Evolutionary conservation across 1,284 basidiomycete species (phyloP).

Genomic region (Rhodotorula glutinis): DNA sequence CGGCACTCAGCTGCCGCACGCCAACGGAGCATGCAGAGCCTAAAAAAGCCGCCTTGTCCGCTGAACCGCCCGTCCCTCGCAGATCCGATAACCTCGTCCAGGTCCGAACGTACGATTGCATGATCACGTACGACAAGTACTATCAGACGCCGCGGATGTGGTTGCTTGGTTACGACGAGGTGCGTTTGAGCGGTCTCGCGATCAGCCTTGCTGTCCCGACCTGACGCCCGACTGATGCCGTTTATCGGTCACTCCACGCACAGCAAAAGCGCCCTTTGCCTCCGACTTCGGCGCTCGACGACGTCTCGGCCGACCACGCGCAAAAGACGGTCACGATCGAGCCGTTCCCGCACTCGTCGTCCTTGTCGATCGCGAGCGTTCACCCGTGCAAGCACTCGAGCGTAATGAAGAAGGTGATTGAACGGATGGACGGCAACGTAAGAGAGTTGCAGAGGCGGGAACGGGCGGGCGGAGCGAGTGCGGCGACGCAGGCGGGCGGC

Average conservation of each 20-base stretch:
- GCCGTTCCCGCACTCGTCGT: conserved; percentile 77
- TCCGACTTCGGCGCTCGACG: conserved; percentile 91
- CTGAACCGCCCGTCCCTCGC: background rate
- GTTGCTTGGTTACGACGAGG: conserved; percentile 93
- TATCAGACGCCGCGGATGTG: conserved; percentile 95
- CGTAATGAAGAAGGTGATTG: conserved; percentile 99
- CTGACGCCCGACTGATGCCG: background rate
- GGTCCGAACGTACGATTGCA: conserved; percentile 97
- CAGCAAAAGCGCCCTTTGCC: conserved; percentile 82
- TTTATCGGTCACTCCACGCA: too few relatives aligned
- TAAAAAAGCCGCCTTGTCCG: background rate
- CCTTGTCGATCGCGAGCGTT: conserved; percentile 76
- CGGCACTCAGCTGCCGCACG: too few relatives aligned
- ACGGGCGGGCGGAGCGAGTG: conserved; percentile 40
- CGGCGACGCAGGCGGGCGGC: conserved; percentile 19
- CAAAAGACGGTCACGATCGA: conserved; percentile 99
- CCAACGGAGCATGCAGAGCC: too few relatives aligned
- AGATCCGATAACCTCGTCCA: conserved; percentile 72
- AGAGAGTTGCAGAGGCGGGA: conserved; percentile 53
- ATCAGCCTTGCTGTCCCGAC: conserved; percentile 7
- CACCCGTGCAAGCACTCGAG: conserved; percentile 98
- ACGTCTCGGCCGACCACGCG: conserved; percentile 94
- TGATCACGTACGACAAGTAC: conserved; percentile 99
- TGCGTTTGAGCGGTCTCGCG: conserved; percentile 49
- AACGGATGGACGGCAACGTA: conserved; percentile 77